These are phyloP conservation scores for Orbilia javanica DNA, from an alignment of 2,329 filamentous ascomycete genomes.

Conservation along the genomic window DNA sequence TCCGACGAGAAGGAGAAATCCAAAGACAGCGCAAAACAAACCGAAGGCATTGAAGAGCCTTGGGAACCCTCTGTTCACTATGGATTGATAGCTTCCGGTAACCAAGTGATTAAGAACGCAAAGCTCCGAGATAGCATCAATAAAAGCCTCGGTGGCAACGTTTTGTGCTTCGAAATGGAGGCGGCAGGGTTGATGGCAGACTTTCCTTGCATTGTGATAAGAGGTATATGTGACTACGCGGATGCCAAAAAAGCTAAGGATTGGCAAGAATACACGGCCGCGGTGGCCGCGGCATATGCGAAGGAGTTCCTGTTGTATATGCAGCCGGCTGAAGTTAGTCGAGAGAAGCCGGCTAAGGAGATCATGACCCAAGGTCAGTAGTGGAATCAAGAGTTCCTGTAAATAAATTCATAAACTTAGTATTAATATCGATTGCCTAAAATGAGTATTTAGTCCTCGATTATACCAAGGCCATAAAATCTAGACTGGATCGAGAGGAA, in stretches of 20 bases:
- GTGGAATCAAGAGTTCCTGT: background rate
- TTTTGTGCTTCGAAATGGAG: slow-evolving; percentile 17
- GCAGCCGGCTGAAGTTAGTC: background rate
- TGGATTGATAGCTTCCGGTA: slow-evolving; percentile 17
- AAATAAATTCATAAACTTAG: background rate
- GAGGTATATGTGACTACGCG: slow-evolving; percentile 23
- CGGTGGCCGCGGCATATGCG: slow-evolving; percentile 16
- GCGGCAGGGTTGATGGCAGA: slow-evolving; percentile 7
- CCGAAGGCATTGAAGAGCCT: background rate
- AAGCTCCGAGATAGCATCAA: background rate
- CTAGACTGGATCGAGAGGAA: background rate
- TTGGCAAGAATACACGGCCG: slow-evolving; percentile 27
- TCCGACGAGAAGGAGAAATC: background rate
- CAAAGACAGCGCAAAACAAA: background rate
- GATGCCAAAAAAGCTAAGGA: background rate
- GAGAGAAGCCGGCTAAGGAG: background rate
- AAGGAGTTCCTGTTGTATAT: slow-evolving; percentile 16
- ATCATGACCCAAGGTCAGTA: slow-evolving; percentile 12
- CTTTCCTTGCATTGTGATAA: slow-evolving; percentile 9
- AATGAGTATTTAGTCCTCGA: background rate
- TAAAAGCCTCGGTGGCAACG: background rate
- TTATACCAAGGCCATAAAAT: background rate
- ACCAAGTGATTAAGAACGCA: slow-evolving; percentile 12
- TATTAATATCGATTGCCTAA: background rate
- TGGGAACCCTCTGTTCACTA: background rate